These are phyloP conservation scores for Neocucurbitaria cava DNA, from an alignment of 2,329 filamentous ascomycete genomes.

Conservation along the genomic window DNA sequence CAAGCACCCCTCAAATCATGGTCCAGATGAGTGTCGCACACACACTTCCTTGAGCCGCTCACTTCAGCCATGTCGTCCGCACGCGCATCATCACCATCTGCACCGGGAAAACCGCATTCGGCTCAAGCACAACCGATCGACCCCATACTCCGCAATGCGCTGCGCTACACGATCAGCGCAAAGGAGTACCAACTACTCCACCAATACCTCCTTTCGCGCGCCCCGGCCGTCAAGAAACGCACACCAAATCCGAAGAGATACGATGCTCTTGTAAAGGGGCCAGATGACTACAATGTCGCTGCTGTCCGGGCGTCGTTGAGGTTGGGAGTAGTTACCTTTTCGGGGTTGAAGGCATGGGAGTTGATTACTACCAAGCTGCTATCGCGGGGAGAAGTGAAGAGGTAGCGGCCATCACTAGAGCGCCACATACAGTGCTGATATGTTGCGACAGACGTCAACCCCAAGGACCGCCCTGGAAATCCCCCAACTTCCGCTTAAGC, in stretches of 20 bases:
- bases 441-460: slow-evolving; percentile 40
- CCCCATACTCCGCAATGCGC: slow-evolving; percentile 80
- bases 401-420: slow-evolving; percentile 12
- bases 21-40: slow-evolving; percentile 12
- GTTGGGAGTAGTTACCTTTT: slow-evolving; percentile 52
- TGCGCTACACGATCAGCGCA: slow-evolving; percentile 83
- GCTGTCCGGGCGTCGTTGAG: slow-evolving; percentile 56
- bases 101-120: slow-evolving; percentile 32
- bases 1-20: slow-evolving; percentile 25
- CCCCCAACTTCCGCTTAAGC: slow-evolving; percentile 76
- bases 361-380: slow-evolving; percentile 48
- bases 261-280: slow-evolving; percentile 58
- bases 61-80: slow-evolving; percentile 43
- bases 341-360: slow-evolving; percentile 57
- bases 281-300: slow-evolving; percentile 57
- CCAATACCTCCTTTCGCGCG: slow-evolving; percentile 79
- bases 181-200: slow-evolving; percentile 87
- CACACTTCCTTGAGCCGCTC: slow-evolving; percentile 9
- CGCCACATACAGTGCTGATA: neutral
- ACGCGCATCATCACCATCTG: slow-evolving; percentile 35
- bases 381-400: slow-evolving; percentile 37
- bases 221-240: slow-evolving; percentile 64
- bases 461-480: slow-evolving; percentile 56
- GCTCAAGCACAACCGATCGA: slow-evolving; percentile 56
- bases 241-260: slow-evolving; percentile 59